phyloP scores from a whole-genome alignment of 148 eudicot genomes.

The Rhododendron molle region DNA sequence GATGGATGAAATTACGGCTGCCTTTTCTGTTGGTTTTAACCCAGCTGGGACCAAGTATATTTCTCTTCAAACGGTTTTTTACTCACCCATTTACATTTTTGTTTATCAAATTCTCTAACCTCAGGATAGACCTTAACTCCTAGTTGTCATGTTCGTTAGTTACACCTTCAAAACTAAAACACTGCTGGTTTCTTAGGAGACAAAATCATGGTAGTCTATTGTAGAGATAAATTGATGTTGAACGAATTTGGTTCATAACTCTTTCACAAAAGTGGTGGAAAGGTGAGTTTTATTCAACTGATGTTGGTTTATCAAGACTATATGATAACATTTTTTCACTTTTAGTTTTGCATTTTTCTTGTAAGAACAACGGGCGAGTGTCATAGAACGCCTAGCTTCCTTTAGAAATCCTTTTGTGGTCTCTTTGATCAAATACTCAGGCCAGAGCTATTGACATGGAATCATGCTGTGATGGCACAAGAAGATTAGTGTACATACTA shows the following conservation, averaged over 20 bases:
- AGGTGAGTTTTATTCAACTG: not conserved
- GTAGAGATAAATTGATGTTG: not conserved
- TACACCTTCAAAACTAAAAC: not conserved
- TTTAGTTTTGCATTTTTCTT: not conserved
- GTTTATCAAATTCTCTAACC: not conserved
- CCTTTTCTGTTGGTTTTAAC: constrained; percentile 82
- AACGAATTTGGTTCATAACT: not conserved
- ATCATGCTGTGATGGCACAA: not conserved
- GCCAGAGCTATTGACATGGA: not conserved
- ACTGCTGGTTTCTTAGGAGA: not conserved
- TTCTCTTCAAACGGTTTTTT: not conserved
- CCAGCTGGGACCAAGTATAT: constrained; percentile 76
- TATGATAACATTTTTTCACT: not conserved
- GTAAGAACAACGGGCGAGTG: not conserved
- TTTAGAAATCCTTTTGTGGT: not conserved
- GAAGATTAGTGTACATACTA: not conserved
- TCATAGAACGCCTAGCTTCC: not conserved
- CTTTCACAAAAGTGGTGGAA: not conserved
- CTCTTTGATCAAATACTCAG: not conserved
- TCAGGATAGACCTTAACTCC: not conserved
- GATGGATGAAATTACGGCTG: constrained; percentile 98
- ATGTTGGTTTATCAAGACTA: not conserved
- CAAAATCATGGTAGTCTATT: not conserved
- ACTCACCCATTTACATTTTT: not conserved
- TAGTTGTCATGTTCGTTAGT: not conserved